These are phyloP conservation scores for Teunomyces pallodes DNA, from an alignment of 805 yeast genomes.

Conservation along the genomic window DNA sequence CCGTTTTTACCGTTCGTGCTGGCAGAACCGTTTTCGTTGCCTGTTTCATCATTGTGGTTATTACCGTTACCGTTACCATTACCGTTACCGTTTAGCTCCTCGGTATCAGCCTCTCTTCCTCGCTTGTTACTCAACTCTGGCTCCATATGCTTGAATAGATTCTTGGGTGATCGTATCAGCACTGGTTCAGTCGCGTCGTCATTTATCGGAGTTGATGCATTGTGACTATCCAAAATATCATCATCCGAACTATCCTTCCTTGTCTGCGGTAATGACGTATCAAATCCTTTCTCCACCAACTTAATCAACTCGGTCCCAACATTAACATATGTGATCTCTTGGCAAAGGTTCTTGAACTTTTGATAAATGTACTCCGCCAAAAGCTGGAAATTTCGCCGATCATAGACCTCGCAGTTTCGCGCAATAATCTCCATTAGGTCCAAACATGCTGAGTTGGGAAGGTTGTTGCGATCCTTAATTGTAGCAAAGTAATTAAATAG, in stretches of 20 bases:
- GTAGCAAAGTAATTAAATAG: constrained; percentile 50
- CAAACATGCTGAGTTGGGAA: constrained; percentile 72
- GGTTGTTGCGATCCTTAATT: constrained; percentile 51
- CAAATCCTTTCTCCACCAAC: constrained; percentile 22
- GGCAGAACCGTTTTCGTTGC: not conserved
- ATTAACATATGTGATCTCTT: constrained; percentile 23
- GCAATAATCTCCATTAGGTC: constrained; percentile 55
- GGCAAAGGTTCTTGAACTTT: constrained; percentile 26
- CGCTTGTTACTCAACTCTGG: not conserved
- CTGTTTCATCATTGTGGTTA: not conserved
- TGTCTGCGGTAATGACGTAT: constrained; percentile 2
- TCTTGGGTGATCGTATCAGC: not conserved
- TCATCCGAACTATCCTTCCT: constrained; percentile 16
- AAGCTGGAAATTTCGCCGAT: constrained; percentile 22
- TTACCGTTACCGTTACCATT: not conserved
- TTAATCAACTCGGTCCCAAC: constrained; percentile 26
- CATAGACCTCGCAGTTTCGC: constrained; percentile 21
- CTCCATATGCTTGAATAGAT: not conserved
- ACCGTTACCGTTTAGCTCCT: not conserved
- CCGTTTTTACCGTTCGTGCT: not conserved
- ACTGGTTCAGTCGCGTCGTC: constrained; percentile 11
- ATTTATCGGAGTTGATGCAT: constrained; percentile 28
- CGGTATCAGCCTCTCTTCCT: not conserved
- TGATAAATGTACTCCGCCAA: constrained; percentile 31
- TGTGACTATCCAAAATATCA: constrained; percentile 14